phyloP scores from a whole-genome alignment of 352 stramenopile species.

The Globisporangium uncinulatum region DNA sequence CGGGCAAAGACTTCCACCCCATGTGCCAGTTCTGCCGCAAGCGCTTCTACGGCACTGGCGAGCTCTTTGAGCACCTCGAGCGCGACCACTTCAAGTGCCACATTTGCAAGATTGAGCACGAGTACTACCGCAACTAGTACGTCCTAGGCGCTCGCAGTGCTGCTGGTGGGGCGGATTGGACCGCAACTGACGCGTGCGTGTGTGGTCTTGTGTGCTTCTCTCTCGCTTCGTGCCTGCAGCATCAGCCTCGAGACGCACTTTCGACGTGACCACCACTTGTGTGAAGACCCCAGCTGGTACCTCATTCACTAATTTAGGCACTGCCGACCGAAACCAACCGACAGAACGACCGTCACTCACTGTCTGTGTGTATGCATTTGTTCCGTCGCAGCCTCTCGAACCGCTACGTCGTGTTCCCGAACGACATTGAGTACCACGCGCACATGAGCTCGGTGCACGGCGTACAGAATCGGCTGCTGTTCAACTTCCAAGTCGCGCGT shows the following conservation, averaged over 20 bases:
- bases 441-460: conserved; percentile 81
- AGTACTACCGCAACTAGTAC: conserved; percentile 90
- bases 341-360: not conserved
- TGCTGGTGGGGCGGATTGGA: not conserved
- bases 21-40: conserved; percentile 88
- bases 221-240: conserved; percentile 22
- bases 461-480: conserved; percentile 58
- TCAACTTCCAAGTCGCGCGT: conserved; percentile 71
- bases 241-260: conserved; percentile 83
- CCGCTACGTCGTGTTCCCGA: conserved; percentile 83
- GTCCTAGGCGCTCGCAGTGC: conserved; percentile 10
- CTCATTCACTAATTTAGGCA: conserved; percentile 8
- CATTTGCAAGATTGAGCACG: conserved; percentile 82
- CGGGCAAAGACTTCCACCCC: conserved; percentile 76
- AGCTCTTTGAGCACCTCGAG: conserved; percentile 85
- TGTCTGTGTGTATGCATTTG: not conserved
- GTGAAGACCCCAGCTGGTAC: conserved; percentile 78
- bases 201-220: too few relatives aligned
- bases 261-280: conserved; percentile 74
- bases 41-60: conserved; percentile 80
- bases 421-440: conserved; percentile 82
- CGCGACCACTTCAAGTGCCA: conserved; percentile 90
- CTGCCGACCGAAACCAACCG: not conserved
- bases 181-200: not conserved
- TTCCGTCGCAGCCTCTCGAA: conserved; percentile 51